Percentiles rank a stretch among this genome's conserved stretches.
Evolutionary conservation across 1,284 basidiomycete genomes (phyloP).

Genomic region (Mycena citricolor): DNA sequence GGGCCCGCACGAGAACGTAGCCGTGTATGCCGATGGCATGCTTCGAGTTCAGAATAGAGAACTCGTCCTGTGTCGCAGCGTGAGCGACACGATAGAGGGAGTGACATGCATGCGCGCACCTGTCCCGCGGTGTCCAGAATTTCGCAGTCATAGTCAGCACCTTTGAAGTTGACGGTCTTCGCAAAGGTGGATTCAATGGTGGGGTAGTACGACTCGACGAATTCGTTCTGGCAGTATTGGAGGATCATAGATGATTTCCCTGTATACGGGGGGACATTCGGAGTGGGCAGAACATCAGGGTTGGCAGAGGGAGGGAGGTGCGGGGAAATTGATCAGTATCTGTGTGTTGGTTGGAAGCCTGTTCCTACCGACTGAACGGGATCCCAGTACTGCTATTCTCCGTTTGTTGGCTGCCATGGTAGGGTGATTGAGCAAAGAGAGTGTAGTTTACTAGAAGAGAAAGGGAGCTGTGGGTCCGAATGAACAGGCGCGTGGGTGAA

Average conservation of each 20-base stretch:
- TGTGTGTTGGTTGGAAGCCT: constrained; percentile 17
- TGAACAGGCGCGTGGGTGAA: constrained; percentile 10
- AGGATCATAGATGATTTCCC: constrained; percentile 54
- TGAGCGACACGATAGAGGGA: no score
- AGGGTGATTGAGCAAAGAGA: constrained; percentile 3
- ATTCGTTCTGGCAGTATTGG: constrained; percentile 52
- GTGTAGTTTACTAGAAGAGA: constrained; percentile 1
- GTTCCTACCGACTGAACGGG: constrained; percentile 50
- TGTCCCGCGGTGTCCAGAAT: constrained; percentile 99
- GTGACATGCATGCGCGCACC: constrained; percentile 37
- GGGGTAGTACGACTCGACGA: constrained; percentile 62
- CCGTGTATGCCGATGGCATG: constrained; percentile 55
- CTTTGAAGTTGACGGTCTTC: constrained; percentile 84
- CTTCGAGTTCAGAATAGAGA: constrained; percentile 49
- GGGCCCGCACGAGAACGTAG: constrained; percentile 38
- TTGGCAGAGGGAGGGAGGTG: constrained; percentile 5
- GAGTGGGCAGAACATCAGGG: background rate
- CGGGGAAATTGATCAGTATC: constrained; percentile 21
- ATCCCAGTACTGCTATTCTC: constrained; percentile 54
- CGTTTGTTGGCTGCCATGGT: constrained; percentile 37
- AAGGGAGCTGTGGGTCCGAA: constrained; percentile 7
- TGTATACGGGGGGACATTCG: constrained; percentile 23
- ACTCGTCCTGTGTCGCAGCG: constrained; percentile 42
- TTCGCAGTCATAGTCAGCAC: constrained; percentile 89
- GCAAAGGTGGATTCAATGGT: constrained; percentile 91